A percentile compares a stretch with the other conserved stretches of the same genome.
phyloP scores from a whole-genome alignment of 177 flowering plant genomes.

The Vitis hybrid region DNA sequence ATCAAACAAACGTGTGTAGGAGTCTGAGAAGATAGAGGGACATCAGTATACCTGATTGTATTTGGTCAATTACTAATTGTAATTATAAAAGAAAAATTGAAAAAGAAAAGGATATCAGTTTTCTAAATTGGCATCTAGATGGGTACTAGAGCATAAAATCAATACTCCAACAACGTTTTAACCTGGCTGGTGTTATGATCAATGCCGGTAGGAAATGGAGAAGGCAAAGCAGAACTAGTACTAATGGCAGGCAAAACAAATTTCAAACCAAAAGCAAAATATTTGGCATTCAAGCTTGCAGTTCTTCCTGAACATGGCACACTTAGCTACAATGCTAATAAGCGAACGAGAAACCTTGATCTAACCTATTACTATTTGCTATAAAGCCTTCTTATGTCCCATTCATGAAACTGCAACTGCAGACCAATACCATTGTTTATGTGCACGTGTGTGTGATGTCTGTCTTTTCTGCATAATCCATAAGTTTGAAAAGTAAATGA shows the following conservation, averaged over 20 bases:
- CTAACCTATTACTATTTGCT: neutral
- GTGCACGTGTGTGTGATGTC: neutral
- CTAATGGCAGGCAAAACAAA: neutral
- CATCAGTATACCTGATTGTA: neutral
- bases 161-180: neutral
- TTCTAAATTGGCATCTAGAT: no score
- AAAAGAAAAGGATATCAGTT: no score
- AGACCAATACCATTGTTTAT: neutral
- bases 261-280: neutral
- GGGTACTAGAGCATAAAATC: neutral
- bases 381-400: neutral
- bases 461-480: neutral
- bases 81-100: neutral
- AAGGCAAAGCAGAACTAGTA: neutral
- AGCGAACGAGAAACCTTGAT: no score
- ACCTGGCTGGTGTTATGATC: neutral
- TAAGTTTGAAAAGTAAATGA: neutral
- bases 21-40: slow-evolving; percentile 54
- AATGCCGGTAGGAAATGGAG: neutral
- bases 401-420: neutral
- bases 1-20: slow-evolving; percentile 95
- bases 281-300: neutral
- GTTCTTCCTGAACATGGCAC: no score
- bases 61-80: neutral
- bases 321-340: neutral